Evolutionary conservation across 306 rosid species (phyloP).

Genomic region (Cucurbita ficifolia): DNA sequence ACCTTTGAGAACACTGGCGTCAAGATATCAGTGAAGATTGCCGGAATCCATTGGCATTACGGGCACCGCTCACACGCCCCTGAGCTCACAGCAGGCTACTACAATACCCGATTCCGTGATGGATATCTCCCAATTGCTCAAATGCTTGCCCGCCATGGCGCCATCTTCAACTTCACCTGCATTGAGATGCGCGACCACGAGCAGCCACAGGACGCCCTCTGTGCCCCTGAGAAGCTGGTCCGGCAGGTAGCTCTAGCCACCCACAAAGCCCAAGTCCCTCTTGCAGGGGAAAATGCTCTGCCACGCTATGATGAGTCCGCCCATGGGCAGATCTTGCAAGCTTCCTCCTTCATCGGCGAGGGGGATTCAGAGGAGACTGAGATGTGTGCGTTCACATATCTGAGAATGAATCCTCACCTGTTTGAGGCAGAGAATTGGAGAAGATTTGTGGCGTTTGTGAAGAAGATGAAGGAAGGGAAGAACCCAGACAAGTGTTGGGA

Average conservation of each 20-base stretch:
- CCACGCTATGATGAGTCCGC: conserved; percentile 58
- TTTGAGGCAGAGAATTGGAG: conserved; percentile 80
- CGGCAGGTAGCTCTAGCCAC: conserved; percentile 77
- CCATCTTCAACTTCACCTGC: conserved; percentile 86
- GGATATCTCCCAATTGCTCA: conserved; percentile 88
- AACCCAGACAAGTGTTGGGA: conserved; percentile 49
- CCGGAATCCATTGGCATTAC: conserved; percentile 98
- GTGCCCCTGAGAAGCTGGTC: conserved; percentile 83
- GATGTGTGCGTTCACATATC: conserved; percentile 89
- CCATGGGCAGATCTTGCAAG: conserved; percentile 51
- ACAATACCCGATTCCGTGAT: conserved; percentile 65
- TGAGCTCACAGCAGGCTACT: conserved; percentile 95
- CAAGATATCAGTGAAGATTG: conserved; percentile 74
- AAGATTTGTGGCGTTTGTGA: conserved; percentile 70
- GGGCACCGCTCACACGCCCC: conserved; percentile 95
- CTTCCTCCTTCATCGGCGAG: conserved; percentile 39
- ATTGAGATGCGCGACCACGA: conserved; percentile 89
- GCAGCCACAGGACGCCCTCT: conserved; percentile 81
- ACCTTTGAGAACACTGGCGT: conserved; percentile 37
- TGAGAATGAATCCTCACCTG: conserved; percentile 74
- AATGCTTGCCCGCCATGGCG: conserved; percentile 87
- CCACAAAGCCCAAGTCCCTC: conserved; percentile 44
- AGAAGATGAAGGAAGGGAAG: conserved; percentile 87
- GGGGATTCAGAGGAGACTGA: conserved; percentile 21
- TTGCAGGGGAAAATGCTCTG: conserved; percentile 88